Conservation (phyloP, 495 filamentous ascomycete genomes). For the Penicillium samsonianum region DNA sequence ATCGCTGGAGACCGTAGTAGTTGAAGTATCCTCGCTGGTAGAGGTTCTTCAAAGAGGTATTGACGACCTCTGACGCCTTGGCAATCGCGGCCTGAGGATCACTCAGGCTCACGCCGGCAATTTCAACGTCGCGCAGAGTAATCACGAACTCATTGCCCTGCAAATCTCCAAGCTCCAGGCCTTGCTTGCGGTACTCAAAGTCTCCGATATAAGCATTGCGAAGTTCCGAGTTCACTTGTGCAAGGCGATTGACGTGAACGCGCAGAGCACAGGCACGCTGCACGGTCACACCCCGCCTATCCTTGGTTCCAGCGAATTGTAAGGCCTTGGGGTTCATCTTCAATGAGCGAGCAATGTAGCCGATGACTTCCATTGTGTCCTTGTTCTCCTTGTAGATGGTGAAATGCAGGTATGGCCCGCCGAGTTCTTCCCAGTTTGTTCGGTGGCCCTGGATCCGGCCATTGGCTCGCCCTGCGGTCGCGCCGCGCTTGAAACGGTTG, state of each 20-base stretch:
- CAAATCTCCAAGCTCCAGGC: slow-evolving; percentile 80
- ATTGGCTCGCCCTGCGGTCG: slow-evolving; percentile 31
- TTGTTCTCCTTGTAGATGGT: slow-evolving; percentile 97
- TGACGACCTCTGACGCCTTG: slow-evolving; percentile 57
- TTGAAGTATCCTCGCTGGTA: slow-evolving; percentile 81
- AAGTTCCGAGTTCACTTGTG: slow-evolving; percentile 60
- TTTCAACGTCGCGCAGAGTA: slow-evolving; percentile 78
- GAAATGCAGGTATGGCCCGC: slow-evolving; percentile 85
- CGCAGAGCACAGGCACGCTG: slow-evolving; percentile 77
- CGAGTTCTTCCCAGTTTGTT: slow-evolving; percentile 60
- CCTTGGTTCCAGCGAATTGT: slow-evolving; percentile 91
- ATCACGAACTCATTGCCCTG: slow-evolving; percentile 89
- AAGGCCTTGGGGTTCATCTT: slow-evolving; percentile 69
- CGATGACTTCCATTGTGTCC: slow-evolving; percentile 92
- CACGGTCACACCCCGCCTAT: slow-evolving; percentile 82
- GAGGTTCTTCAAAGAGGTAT: slow-evolving; percentile 54
- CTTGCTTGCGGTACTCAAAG: slow-evolving; percentile 69
- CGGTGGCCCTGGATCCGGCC: slow-evolving; percentile 32
- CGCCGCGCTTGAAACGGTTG: slow-evolving; percentile 41
- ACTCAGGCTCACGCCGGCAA: slow-evolving; percentile 50
- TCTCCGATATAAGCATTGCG: slow-evolving; percentile 68
- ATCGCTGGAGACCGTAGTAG: slow-evolving; percentile 94
- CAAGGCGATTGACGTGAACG: slow-evolving; percentile 62
- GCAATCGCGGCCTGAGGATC: slow-evolving; percentile 37
- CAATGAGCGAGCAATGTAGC: slow-evolving; percentile 66